Conservation (phyloP, 1,139 yeast species). For the Hanseniaspora sp. region DNA sequence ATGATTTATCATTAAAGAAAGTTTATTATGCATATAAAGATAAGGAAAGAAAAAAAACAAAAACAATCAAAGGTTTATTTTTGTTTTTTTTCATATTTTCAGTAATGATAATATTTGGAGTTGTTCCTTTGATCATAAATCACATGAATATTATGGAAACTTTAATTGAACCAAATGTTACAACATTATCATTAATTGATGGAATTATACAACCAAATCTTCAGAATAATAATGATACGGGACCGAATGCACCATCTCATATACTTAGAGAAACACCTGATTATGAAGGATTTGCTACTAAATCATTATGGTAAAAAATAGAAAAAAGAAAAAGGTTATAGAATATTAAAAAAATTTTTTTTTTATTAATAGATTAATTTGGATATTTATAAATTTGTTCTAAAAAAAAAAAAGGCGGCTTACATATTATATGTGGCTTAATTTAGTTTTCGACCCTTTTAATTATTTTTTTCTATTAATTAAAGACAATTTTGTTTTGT, state of each 20-base stretch:
- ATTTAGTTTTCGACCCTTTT: too few species aligned
- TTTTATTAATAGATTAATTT: too few species aligned
- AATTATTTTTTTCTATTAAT: too few species aligned
- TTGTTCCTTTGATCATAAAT: slow-evolving; percentile 36
- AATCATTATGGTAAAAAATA: slow-evolving; percentile 1
- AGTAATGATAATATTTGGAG: slow-evolving; percentile 33
- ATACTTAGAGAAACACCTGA: slow-evolving; percentile 11
- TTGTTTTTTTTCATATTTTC: slow-evolving; percentile 36
- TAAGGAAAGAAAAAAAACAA: slow-evolving; percentile 31
- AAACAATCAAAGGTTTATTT: slow-evolving; percentile 33
- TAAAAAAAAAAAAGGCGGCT: too few species aligned
- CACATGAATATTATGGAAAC: slow-evolving; percentile 20
- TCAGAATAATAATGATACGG: slow-evolving; percentile 55
- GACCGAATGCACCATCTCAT: slow-evolving; percentile 31
- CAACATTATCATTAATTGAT: slow-evolving; percentile 26
- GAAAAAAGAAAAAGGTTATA: too few species aligned
- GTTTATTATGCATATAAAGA: slow-evolving; percentile 34
- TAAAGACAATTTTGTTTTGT: not conserved
- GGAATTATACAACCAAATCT: slow-evolving; percentile 43
- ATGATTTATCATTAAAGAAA: slow-evolving; percentile 38
- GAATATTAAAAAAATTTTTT: too few species aligned
- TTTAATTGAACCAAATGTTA: slow-evolving; percentile 20
- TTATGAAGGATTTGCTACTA: slow-evolving; percentile 3
- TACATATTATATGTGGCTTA: too few species aligned
- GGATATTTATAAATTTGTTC: too few species aligned